phyloP scores from a whole-genome alignment of 108 stramenopile genomes.

The Pseudonitzschia pungens region DNA sequence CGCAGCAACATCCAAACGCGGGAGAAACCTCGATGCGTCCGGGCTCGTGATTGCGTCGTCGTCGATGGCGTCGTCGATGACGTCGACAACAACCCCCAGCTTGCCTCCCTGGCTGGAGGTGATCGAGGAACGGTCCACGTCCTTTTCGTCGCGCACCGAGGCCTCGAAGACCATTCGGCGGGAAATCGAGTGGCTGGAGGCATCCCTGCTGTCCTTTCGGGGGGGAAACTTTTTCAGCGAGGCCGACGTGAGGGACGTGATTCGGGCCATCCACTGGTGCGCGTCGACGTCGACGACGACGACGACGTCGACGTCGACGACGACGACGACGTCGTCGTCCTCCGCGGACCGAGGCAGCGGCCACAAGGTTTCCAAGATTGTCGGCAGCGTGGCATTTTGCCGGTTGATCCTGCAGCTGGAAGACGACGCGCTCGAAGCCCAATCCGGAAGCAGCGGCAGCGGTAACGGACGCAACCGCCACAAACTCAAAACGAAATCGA shows the following conservation, averaged over 20 bases:
- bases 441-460: neutral
- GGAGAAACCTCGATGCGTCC: neutral
- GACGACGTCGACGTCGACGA: neutral
- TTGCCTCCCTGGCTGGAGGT: conserved; percentile 6
- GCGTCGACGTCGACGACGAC: neutral
- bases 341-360: neutral
- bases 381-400: conserved; percentile 10
- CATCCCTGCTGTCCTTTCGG: neutral
- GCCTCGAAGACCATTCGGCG: neutral
- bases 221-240: neutral
- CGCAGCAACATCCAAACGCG: neutral
- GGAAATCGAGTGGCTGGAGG: neutral
- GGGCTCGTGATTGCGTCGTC: neutral
- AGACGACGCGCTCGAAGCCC: neutral
- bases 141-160: neutral
- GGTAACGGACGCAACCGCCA: neutral
- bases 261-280: conserved; percentile 16
- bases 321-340: too few species aligned
- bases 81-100: neutral
- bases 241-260: conserved; percentile 11
- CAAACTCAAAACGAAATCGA: neutral
- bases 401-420: conserved; percentile 8
- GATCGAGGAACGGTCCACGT: neutral
- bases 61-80: neutral
- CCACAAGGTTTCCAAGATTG: conserved; percentile 1